Conservation (phyloP, 2,329 filamentous ascomycete species). For the Tricladium varicosporioides region DNA sequence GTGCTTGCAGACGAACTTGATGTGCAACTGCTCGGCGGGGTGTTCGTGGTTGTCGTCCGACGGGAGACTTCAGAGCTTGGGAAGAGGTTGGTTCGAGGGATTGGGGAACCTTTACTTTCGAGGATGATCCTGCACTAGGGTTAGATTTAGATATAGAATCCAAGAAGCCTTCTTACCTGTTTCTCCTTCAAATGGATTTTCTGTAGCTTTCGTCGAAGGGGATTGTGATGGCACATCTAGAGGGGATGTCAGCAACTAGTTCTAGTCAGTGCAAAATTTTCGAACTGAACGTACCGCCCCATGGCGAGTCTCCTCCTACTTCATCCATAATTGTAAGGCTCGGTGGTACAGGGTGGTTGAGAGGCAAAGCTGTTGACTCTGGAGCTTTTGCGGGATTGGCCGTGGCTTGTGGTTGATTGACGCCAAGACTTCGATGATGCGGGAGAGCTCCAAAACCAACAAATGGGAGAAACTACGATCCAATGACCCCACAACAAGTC, state of each 20-base stretch:
- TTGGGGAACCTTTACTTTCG: constrained; percentile 20
- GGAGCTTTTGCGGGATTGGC: constrained; percentile 12
- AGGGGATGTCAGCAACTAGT: constrained; percentile 14
- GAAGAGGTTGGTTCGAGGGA: constrained; percentile 21
- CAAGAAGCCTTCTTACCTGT: constrained; percentile 16
- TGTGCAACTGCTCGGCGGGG: constrained; percentile 67
- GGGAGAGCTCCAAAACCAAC: too few relatives aligned
- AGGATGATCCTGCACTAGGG: constrained; percentile 18
- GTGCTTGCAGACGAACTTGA: constrained; percentile 74
- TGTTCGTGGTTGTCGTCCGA: constrained; percentile 32
- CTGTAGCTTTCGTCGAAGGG: constrained; percentile 28
- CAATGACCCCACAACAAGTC: too few relatives aligned
- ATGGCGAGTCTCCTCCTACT: constrained; percentile 44
- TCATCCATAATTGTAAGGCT: constrained; percentile 39
- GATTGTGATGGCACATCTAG: constrained; percentile 43
- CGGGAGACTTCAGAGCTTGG: constrained; percentile 30
- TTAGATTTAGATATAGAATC: constrained; percentile 3
- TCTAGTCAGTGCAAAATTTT: neutral
- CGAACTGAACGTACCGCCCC: constrained; percentile 40
- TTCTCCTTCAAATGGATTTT: constrained; percentile 26
- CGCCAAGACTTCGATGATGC: constrained; percentile 5
- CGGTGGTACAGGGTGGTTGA: constrained; percentile 7
- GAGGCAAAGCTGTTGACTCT: constrained; percentile 13
- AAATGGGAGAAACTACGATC: too few relatives aligned
- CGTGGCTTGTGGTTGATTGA: constrained; percentile 5